Evolutionary conservation across 495 filamentous ascomycete species (phyloP).

Genomic region (Aspergillus cavernicola): DNA sequence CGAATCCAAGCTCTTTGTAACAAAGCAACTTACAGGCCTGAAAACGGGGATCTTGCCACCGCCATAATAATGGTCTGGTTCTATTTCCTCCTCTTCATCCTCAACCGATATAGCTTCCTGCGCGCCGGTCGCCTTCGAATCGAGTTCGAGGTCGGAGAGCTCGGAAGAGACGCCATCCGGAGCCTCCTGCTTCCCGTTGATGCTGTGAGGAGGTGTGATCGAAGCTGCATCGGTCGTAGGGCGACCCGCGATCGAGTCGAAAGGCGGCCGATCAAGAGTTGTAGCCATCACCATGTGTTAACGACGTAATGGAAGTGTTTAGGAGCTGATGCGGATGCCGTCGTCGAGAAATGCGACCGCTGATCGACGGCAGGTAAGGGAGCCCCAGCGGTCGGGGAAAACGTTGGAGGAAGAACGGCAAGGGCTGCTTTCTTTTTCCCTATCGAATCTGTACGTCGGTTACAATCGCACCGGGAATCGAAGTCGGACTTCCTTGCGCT

Average conservation of each 20-base stretch:
- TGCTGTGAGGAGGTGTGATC: constrained; percentile 45
- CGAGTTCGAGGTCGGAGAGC: constrained; percentile 46
- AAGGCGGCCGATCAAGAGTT: constrained; percentile 29
- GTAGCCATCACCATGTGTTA: constrained; percentile 31
- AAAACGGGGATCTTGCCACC: constrained; percentile 89
- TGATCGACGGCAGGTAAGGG: constrained; percentile 43
- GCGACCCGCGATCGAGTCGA: constrained; percentile 25
- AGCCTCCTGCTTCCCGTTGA: constrained; percentile 41
- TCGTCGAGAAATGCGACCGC: constrained; percentile 47
- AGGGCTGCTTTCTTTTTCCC: background rate
- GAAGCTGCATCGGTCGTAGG: constrained; percentile 33
- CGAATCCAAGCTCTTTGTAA: background rate
- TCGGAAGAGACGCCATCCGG: constrained; percentile 43
- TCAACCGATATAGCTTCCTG: constrained; percentile 26
- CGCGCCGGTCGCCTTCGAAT: constrained; percentile 27
- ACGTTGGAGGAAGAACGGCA: constrained; percentile 6
- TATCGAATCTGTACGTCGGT: constrained; percentile 4
- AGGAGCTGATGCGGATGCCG: constrained; percentile 27
- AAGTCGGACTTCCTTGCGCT: background rate
- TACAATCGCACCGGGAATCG: constrained; percentile 5
- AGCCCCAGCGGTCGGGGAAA: constrained; percentile 47
- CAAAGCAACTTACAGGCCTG: constrained; percentile 63
- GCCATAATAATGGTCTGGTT: constrained; percentile 83
- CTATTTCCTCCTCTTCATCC: constrained; percentile 63
- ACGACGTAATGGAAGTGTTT: constrained; percentile 11